Conservation (phyloP, 1,284 basidiomycete genomes). For the Wolfiporia cocos region DNA sequence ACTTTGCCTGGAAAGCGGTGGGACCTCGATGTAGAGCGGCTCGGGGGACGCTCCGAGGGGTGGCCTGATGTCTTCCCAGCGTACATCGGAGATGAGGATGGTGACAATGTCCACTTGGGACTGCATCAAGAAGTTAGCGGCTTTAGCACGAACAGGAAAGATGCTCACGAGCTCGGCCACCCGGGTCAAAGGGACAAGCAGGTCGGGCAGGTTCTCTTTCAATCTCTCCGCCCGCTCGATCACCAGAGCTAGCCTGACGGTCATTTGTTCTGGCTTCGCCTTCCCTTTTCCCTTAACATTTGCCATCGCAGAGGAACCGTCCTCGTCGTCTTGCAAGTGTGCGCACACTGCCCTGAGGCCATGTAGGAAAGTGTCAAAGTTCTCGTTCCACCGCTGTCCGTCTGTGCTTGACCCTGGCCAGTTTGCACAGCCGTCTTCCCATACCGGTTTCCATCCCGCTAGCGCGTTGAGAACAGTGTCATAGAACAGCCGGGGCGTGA, state of each 20-base stretch:
- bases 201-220: constrained; percentile 52
- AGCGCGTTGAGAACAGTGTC: constrained; percentile 61
- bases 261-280: constrained; percentile 21
- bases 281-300: constrained; percentile 28
- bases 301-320: constrained; percentile 10
- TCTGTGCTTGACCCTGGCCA: constrained; percentile 36
- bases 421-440: constrained; percentile 55
- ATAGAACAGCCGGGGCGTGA: constrained; percentile 61
- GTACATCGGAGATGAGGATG: constrained; percentile 60
- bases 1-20: constrained; percentile 59
- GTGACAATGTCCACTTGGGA: constrained; percentile 43
- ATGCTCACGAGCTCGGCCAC: constrained; percentile 70
- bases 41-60: constrained; percentile 66
- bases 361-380: constrained; percentile 63
- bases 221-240: constrained; percentile 69
- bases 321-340: constrained; percentile 20
- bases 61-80: constrained; percentile 75
- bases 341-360: constrained; percentile 38
- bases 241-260: constrained; percentile 48
- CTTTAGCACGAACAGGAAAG: neutral
- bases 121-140: constrained; percentile 22
- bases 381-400: constrained; percentile 45
- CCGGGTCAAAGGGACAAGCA: constrained; percentile 67
- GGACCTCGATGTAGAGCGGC: constrained; percentile 68
- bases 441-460: constrained; percentile 44